These are phyloP conservation scores for Verbascum thapsus DNA, from an alignment of 257 asterid genomes.

Conservation along the genomic window DNA sequence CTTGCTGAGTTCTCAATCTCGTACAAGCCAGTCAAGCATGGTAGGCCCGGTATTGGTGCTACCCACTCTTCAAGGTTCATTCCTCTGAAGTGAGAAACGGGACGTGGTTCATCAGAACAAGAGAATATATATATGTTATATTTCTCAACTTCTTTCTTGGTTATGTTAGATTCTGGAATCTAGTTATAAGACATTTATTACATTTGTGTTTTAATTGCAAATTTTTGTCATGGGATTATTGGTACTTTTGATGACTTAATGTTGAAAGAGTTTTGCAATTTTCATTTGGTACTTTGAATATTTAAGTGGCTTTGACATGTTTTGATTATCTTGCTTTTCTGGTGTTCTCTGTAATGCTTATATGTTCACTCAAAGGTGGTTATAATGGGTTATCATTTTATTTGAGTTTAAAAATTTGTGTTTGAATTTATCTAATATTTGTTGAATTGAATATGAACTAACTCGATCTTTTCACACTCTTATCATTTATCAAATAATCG, in stretches of 20 bases:
- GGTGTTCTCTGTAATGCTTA: no score
- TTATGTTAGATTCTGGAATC: not conserved
- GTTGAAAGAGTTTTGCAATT: no score
- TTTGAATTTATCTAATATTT: no score
- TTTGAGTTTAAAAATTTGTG: no score
- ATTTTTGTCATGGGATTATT: constrained; percentile 17
- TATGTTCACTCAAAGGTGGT: no score
- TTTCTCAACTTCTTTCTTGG: constrained; percentile 21
- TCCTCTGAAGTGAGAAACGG: constrained; percentile 78
- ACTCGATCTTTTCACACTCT: no score
- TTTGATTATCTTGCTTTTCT: no score
- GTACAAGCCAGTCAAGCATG: constrained; percentile 87
- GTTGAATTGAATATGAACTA: no score
- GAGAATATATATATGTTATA: constrained; percentile 6
- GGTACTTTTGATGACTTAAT: not conserved
- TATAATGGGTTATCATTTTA: no score
- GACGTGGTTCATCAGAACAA: not conserved
- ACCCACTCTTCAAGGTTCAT: constrained; percentile 94
- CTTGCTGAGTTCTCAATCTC: constrained; percentile 83
- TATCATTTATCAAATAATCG: no score
- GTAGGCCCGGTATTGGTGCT: constrained; percentile 94
- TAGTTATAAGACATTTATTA: constrained; percentile 5
- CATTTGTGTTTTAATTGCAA: not conserved
- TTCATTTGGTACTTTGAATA: no score
- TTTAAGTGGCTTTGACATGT: no score